A percentile compares a stretch with the other conserved stretches of the same genome.
phyloP scores from a whole-genome alignment of 495 filamentous ascomycete genomes.

The Lasiosphaeriaceae sp. region DNA sequence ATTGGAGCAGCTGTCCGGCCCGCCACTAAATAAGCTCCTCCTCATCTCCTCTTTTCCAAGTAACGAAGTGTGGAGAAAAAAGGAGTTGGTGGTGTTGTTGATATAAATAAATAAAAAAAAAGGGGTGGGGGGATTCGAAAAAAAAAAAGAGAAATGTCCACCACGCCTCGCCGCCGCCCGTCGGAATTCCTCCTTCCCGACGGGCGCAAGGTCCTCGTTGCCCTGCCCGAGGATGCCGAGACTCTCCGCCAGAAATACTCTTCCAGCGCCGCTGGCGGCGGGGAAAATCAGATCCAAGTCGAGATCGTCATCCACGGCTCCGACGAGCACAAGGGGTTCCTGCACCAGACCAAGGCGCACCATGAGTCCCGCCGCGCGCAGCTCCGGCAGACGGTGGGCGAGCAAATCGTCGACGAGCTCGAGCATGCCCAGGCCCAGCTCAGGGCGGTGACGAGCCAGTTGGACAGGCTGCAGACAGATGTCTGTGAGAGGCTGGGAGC shows the following conservation, averaged over 20 bases:
- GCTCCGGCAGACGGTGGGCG: constrained; percentile 41
- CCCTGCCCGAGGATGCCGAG: constrained; percentile 49
- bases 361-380: constrained; percentile 41
- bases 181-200: constrained; percentile 50
- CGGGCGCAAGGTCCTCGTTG: constrained; percentile 53
- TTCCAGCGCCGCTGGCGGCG: constrained; percentile 17
- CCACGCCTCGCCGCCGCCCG: constrained; percentile 24
- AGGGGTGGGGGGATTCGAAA: not conserved
- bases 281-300: constrained; percentile 37
- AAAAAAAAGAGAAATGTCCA: not conserved
- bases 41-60: too few species aligned
- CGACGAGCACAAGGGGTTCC: constrained; percentile 49
- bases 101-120: not conserved
- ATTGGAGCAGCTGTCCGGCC: too few species aligned
- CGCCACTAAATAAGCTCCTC: too few species aligned
- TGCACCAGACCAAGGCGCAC: constrained; percentile 44
- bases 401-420: constrained; percentile 45
- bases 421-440: constrained; percentile 48
- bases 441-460: constrained; percentile 42
- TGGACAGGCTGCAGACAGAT: constrained; percentile 46
- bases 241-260: constrained; percentile 36
- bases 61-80: too few species aligned
- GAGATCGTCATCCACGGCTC: constrained; percentile 52
- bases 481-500: constrained; percentile 45
- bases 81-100: too few species aligned